Conservation (phyloP, 768 basidiomycete genomes). For the Kwoniella dejecticola region DNA sequence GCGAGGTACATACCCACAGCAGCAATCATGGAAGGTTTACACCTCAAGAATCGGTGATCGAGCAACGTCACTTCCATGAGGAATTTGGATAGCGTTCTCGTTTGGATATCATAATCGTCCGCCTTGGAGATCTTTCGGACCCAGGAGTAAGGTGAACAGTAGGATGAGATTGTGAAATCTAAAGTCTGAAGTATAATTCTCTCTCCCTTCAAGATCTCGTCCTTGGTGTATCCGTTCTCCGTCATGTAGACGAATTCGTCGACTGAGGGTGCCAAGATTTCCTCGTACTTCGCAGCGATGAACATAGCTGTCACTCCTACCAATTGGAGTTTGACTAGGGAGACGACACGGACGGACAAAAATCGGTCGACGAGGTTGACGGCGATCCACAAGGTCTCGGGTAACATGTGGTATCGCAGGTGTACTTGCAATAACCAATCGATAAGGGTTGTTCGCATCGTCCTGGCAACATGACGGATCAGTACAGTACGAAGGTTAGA, state of each 20-base stretch:
- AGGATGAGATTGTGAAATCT: constrained; percentile 92
- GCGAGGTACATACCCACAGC: constrained; percentile 98
- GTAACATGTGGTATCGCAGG: constrained; percentile 96
- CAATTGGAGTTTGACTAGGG: constrained; percentile 85
- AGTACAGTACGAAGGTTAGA: not conserved
- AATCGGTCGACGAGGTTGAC: constrained; percentile 95
- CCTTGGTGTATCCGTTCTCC: constrained; percentile 86
- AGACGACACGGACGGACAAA: constrained; percentile 82
- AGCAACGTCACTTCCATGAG: constrained; percentile 92
- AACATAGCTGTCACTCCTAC: constrained; percentile 99
- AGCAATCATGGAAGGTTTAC: constrained; percentile 89
- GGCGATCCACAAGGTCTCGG: constrained; percentile 98
- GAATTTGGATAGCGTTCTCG: constrained; percentile 95
- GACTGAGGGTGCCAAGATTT: constrained; percentile 88
- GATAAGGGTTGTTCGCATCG: constrained; percentile 92
- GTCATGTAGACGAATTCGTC: constrained; percentile 99
- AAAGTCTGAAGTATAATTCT: constrained; percentile 89
- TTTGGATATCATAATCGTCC: constrained; percentile 97
- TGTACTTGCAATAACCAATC: constrained; percentile 99
- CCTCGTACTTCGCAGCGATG: constrained; percentile 98
- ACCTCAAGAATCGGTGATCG: constrained; percentile 87
- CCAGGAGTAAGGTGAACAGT: constrained; percentile 99
- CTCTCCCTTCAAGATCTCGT: constrained; percentile 98
- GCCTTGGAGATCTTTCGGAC: constrained; percentile 98
- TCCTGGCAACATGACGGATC: constrained; percentile 60